phyloP scores from a whole-genome alignment of 2,329 filamentous ascomycete species.

The Grosmannia serpens region DNA sequence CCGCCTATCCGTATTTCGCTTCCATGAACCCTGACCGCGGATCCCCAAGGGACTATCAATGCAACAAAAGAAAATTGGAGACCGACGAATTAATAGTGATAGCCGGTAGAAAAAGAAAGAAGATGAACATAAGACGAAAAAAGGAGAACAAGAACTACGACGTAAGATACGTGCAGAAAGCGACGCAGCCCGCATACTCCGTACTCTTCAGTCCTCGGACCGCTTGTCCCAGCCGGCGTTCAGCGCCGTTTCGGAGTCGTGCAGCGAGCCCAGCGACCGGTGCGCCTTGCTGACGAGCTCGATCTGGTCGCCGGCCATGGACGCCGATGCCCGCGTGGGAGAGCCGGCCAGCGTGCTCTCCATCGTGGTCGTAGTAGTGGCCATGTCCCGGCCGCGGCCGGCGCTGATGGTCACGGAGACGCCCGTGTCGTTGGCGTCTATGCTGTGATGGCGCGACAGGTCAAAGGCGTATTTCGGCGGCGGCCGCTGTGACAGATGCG shows the following conservation, averaged over 20 bases:
- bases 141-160: neutral
- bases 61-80: neutral
- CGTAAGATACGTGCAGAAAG: neutral
- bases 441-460: neutral
- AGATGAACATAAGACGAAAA: neutral
- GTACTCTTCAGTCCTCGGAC: neutral
- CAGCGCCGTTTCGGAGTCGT: neutral
- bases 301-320: neutral
- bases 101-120: neutral
- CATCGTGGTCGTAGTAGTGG: neutral
- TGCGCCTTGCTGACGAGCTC: neutral
- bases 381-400: neutral
- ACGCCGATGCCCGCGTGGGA: neutral
- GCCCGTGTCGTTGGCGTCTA: neutral
- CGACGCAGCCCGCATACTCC: no score
- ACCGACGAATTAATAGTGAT: no score
- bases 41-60: neutral
- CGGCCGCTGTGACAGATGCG: neutral
- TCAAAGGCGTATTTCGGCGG: neutral
- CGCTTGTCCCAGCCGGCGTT: neutral
- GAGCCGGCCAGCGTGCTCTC: neutral
- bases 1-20: neutral
- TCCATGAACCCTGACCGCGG: no score
- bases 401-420: conserved; percentile 3
- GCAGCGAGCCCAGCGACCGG: neutral